These are phyloP conservation scores for Clonostachys rhizophaga DNA, from an alignment of 2,329 filamentous ascomycete genomes.

Conservation along the genomic window DNA sequence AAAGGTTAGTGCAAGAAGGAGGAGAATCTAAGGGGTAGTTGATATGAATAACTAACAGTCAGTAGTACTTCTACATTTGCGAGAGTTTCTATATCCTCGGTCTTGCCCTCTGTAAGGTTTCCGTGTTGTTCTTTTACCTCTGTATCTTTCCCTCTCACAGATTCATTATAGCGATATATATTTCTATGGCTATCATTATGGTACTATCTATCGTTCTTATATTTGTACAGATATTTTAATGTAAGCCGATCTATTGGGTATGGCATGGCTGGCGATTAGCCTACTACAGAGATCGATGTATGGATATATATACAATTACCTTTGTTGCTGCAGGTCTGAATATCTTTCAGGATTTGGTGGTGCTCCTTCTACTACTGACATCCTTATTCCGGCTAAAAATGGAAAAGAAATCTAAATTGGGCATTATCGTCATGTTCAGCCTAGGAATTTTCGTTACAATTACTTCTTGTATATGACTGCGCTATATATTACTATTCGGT, in stretches of 20 bases:
- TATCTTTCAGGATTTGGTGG: constrained; percentile 35
- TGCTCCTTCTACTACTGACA: constrained; percentile 36
- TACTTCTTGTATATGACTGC: constrained; percentile 27
- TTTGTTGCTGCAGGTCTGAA: constrained; percentile 38
- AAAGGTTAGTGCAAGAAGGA: constrained; percentile 11
- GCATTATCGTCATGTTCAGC: constrained; percentile 35
- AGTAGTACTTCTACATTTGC: constrained; percentile 19
- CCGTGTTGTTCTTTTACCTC: constrained; percentile 31
- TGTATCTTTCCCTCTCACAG: constrained; percentile 24
- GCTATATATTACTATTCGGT: constrained; percentile 23
- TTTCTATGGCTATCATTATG: constrained; percentile 23
- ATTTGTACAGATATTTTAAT: constrained; percentile 35
- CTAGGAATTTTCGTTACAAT: constrained; percentile 33
- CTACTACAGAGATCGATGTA: constrained; percentile 6
- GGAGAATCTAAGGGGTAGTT: background rate
- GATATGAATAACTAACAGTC: background rate
- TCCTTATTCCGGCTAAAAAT: constrained; percentile 29
- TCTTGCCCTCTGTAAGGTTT: constrained; percentile 30
- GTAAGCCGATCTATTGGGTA: constrained; percentile 26
- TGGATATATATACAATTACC: constrained; percentile 19
- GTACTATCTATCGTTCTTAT: constrained; percentile 26
- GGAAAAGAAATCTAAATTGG: constrained; percentile 34
- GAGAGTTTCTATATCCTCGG: constrained; percentile 28
- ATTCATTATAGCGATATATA: constrained; percentile 20
- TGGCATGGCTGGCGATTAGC: constrained; percentile 14